phyloP scores from a whole-genome alignment of 148 eudicot genomes.

The Nepenthes gracilis region DNA sequence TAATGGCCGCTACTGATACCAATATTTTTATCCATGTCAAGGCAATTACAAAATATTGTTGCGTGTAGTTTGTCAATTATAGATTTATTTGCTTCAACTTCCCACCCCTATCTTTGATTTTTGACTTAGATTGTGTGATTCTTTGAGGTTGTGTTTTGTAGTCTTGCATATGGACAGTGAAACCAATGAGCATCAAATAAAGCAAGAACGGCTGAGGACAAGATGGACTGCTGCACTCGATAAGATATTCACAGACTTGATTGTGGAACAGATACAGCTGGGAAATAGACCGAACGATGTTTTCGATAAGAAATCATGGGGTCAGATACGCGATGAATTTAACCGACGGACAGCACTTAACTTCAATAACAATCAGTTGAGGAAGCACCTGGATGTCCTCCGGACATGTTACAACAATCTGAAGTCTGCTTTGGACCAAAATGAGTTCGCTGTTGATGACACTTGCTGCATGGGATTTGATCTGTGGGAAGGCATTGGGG shows the following conservation, averaged over 20 bases:
- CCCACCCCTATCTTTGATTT: too few species aligned
- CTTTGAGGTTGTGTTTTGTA: background rate
- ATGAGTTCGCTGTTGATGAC: slow-evolving; percentile 47
- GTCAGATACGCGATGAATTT: slow-evolving; percentile 55
- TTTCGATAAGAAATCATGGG: slow-evolving; percentile 81
- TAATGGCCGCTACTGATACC: too few species aligned
- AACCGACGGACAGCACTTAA: slow-evolving; percentile 45
- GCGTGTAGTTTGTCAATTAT: too few species aligned
- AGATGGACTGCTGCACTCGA: slow-evolving; percentile 84
- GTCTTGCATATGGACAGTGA: slow-evolving; percentile 48
- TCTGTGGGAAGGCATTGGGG: slow-evolving; percentile 61
- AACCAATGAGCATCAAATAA: slow-evolving; percentile 31
- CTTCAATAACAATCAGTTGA: slow-evolving; percentile 71
- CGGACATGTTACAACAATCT: slow-evolving; percentile 58
- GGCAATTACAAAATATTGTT: too few species aligned
- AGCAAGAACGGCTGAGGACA: slow-evolving; percentile 66
- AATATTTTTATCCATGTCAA: too few species aligned
- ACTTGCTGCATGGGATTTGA: slow-evolving; percentile 51
- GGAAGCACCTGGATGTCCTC: slow-evolving; percentile 77
- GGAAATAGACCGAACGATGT: slow-evolving; percentile 66
- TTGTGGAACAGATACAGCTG: slow-evolving; percentile 59
- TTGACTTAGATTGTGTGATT: too few species aligned
- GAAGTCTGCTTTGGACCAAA: slow-evolving; percentile 45
- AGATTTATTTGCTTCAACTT: too few species aligned
- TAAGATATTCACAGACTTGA: slow-evolving; percentile 67